phyloP scores from a whole-genome alignment of 176 grass and related monocot species.

The Lolium multiflorum region DNA sequence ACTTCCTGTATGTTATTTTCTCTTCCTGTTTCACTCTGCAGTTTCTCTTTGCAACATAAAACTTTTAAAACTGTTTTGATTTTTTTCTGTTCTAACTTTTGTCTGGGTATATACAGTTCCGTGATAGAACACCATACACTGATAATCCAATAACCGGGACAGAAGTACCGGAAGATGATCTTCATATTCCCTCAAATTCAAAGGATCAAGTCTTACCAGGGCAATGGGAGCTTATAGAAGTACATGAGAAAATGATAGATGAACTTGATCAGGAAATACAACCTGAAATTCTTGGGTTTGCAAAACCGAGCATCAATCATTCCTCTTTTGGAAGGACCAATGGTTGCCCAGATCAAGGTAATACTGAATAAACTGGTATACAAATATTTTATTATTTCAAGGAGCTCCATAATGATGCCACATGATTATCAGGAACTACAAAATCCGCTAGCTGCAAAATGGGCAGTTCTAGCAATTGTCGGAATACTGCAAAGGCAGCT shows the following conservation, averaged over 20 bases:
- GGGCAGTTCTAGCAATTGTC: slow-evolving; percentile 14
- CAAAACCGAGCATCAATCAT: neutral
- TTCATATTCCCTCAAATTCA: neutral
- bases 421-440: neutral
- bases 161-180: neutral
- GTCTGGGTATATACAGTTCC: neutral
- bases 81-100: neutral
- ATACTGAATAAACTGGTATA: slow-evolving; percentile 7
- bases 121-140: slow-evolving; percentile 8
- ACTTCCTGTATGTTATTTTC: slow-evolving; percentile 1
- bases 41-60: neutral
- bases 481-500: neutral
- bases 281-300: slow-evolving; percentile 2
- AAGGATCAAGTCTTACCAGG: neutral
- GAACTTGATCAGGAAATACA: neutral
- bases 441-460: neutral
- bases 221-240: neutral
- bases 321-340: neutral
- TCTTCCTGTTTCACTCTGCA: neutral
- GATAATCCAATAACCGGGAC: neutral
- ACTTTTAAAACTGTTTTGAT: neutral
- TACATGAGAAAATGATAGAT: neutral
- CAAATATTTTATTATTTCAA: neutral
- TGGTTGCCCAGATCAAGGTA: neutral
- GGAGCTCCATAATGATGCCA: neutral